Base-by-base conservation (phyloP, 306 rosid genomes). In the Mucuna pruriens region DNA sequence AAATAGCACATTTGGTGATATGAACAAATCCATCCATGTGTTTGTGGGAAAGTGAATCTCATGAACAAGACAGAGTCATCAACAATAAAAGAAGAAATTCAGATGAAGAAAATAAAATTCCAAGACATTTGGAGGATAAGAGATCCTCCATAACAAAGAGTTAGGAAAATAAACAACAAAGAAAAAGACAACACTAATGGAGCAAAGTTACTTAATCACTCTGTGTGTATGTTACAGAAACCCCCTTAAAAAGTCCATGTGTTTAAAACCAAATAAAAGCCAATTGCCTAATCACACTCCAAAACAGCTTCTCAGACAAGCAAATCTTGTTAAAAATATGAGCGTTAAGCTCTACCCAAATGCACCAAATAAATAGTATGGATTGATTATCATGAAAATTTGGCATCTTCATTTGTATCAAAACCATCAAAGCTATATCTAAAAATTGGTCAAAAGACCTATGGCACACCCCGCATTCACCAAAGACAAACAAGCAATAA, bases 341-440 rank as follows among this genome's bases (percentile, higher is more conserved):
- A 75, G 20, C 42, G 2, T 6, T 52, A 34, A 34, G 36, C 34
- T 61, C 20, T 2, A 23, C 29, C 26, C 12, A 58, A 45, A 62
- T 33, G 81, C 63, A 63, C 63, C 81, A 63, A 63, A 46, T 19
- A 76, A 76, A 10, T 74, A 17, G 34, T 42, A 46, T 45, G 48
- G 16, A 64, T 77, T 20, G 40, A 7, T 34, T 33, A 65, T 46
- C 66, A 78, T 25, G 9, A 51, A 77, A 38, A 51, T 5, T 77
- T 52, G 66, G 40, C 33, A 51, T 66, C 42, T 36, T 78, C 13
- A 51, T n/a, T 52, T 49, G 29, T 64, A 33, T 8, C 26, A n/a
- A 76, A 76, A 42, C 33, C 23, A 12, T 33, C 64, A 7, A 76
- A 64, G 63, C 81, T 48, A 33, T 33, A 13, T 9, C 57, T 8